Percentiles rank a stretch among this genome's conserved stretches.
Evolutionary conservation across 2,329 filamentous ascomycete genomes (phyloP).

Genomic region (Penicillium paneum): DNA sequence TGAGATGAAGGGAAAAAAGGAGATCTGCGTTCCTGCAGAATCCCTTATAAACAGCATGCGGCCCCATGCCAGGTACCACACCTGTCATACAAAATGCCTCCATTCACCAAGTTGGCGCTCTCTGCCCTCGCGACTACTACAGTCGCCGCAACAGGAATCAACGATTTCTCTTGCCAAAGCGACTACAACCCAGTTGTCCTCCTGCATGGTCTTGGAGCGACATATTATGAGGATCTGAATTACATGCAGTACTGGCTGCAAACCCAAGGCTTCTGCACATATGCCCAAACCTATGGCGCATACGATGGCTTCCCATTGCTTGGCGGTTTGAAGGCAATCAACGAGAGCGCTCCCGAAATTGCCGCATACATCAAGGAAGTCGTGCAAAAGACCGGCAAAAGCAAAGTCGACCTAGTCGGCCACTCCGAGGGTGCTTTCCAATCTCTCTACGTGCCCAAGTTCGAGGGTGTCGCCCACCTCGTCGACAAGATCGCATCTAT

Average conservation of each 20-base stretch:
- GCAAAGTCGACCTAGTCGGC: constrained; percentile 43
- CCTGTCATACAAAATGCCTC: constrained; percentile 16
- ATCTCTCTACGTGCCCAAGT: constrained; percentile 41
- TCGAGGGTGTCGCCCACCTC: constrained; percentile 29
- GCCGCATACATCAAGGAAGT: constrained; percentile 42
- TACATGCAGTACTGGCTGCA: constrained; percentile 37
- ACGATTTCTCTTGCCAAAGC: constrained; percentile 36
- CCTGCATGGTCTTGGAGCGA: constrained; percentile 39
- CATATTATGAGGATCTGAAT: constrained; percentile 39
- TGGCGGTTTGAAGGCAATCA: constrained; percentile 40
- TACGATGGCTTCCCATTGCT: constrained; percentile 37
- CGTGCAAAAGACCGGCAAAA: constrained; percentile 32
- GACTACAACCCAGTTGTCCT: constrained; percentile 34
- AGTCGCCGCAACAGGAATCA: constrained; percentile 24
- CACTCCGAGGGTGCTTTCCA: constrained; percentile 47
- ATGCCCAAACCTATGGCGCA: constrained; percentile 43
- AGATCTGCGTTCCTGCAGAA: neutral
- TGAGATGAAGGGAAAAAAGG: neutral
- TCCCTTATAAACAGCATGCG: neutral
- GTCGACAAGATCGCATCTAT: constrained; percentile 37
- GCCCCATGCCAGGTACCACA: neutral
- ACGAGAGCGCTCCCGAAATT: constrained; percentile 40
- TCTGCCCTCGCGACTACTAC: constrained; percentile 18
- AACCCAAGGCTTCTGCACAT: constrained; percentile 43
- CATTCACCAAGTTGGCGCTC: constrained; percentile 11